Evolutionary conservation across 768 basidiomycete species (phyloP).

Genomic region (Rhodosporidiobolus sp.): DNA sequence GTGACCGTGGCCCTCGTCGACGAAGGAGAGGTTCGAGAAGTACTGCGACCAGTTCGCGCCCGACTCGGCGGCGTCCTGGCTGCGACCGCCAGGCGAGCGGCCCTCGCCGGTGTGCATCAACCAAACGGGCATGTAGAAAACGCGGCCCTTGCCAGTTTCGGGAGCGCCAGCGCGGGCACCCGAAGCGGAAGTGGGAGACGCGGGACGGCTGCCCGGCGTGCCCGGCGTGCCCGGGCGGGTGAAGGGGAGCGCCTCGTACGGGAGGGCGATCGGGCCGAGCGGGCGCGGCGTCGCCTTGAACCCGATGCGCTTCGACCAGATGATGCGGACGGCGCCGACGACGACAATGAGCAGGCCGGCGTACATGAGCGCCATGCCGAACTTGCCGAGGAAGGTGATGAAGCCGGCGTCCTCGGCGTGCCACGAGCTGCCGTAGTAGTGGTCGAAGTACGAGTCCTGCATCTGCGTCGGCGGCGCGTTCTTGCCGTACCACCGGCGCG

Average conservation of each 20-base stretch:
- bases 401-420: slow-evolving; percentile 92
- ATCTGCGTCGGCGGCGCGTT: slow-evolving; percentile 79
- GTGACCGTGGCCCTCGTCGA: slow-evolving; percentile 11
- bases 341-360: slow-evolving; percentile 70
- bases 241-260: slow-evolving; percentile 26
- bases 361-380: slow-evolving; percentile 88
- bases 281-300: slow-evolving; percentile 20
- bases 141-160: slow-evolving; percentile 3
- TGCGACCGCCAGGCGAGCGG: background rate
- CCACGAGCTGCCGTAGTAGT: slow-evolving; percentile 98
- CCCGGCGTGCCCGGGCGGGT: slow-evolving; percentile 29
- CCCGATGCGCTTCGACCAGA: slow-evolving; percentile 30
- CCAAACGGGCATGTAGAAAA: slow-evolving; percentile 41
- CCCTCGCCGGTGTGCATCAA: slow-evolving; percentile 20
- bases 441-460: slow-evolving; percentile 89
- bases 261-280: slow-evolving; percentile 35
- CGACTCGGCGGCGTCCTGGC: background rate
- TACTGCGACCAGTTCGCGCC: slow-evolving; percentile 27
- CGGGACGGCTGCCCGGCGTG: slow-evolving; percentile 21
- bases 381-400: slow-evolving; percentile 81
- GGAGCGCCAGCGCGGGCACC: background rate
- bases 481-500: slow-evolving; percentile 97
- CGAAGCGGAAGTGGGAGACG: slow-evolving; percentile 5
- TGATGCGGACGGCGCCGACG: slow-evolving; percentile 60
- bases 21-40: slow-evolving; percentile 32